Evolutionary conservation across 2,329 filamentous ascomycete genomes (phyloP), one percentile per base, ranked within the genome.

Genomic region (Botryotinia globosa): DNA sequence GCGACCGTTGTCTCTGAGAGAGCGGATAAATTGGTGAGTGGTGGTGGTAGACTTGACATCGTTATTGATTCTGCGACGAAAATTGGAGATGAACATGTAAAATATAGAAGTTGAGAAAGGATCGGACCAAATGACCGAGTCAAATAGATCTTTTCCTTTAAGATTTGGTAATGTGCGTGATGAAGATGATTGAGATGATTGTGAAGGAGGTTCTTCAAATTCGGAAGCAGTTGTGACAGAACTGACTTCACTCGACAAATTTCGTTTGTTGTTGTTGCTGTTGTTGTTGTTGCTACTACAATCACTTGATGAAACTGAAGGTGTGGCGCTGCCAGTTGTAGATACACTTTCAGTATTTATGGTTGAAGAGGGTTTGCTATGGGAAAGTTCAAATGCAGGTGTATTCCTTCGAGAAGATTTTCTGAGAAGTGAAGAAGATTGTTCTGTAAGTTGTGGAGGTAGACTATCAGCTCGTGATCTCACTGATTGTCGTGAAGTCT

Each of bases 101-200:
- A 93, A 92, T 16, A 92, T 88, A 0, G 89, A 90, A 0, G 91
- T 93, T 63, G 89, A 88, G 25, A 89, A 81, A 0, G 90, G 88
- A 77, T 92, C 90, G 0, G 88, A 84, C 88, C 91, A 93, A 72
- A 93, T 88, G 42, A 89, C 89, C 25, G 87, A 87, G 80, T 93
- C 90, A 76, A 93, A 93, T 4, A 93, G 82, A 77, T 93, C 91
- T 72, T 88, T 87, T 3, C 91, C 91, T 79, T 92, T 92, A 80
- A 92, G 87, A 64, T 90, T 88, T 1, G 88, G 88, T 0, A 91
- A 78, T 34, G 73, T 75, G n/a, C 72, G 66, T 39, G 74, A 63
- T 29, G 71, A 68, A 37, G 73, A 74, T 29, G 74, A 72, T 73
- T 77, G 75, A 32, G 78, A 79, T 22, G 74, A 74, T 73, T 77